Evolutionary conservation across 208 protist genomes (phyloP).

Genomic region (Porcisia deanei): DNA sequence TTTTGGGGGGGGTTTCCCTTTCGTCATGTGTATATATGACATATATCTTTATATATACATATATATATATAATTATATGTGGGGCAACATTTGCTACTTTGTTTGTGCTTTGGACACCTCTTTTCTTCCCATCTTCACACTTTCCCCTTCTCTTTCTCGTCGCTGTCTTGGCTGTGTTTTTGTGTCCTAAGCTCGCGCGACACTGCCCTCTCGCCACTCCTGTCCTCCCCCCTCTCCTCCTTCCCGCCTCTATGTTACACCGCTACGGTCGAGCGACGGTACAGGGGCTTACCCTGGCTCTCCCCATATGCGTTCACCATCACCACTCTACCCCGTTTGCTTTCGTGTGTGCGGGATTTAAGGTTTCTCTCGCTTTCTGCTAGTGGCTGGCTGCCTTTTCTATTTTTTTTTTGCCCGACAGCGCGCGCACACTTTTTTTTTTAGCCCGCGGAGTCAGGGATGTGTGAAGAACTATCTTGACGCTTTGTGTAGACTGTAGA

Average conservation of each 20-base stretch:
- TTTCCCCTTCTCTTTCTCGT: conserved; percentile 11
- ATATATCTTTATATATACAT: conserved; percentile 9
- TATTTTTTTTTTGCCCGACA: no score
- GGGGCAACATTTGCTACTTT: neutral
- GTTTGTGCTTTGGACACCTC: neutral
- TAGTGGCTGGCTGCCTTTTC: no score
- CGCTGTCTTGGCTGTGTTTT: neutral
- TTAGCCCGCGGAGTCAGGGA: neutral
- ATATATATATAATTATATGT: no score
- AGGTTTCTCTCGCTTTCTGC: neutral
- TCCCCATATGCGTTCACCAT: neutral
- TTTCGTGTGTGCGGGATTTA: neutral
- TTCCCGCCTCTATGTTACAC: neutral
- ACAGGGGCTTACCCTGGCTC: neutral
- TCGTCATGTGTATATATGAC: neutral
- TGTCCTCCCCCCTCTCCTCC: neutral
- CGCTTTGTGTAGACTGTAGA: neutral
- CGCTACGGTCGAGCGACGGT: neutral
- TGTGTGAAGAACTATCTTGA: neutral
- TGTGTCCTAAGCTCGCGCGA: neutral
- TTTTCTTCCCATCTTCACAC: neutral
- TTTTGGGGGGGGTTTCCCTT: neutral
- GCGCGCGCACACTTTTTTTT: neutral
- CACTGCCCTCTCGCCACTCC: neutral
- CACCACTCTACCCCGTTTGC: neutral